Conservation (phyloP, 164 flowering plant species). For the Vitis rupestris region DNA sequence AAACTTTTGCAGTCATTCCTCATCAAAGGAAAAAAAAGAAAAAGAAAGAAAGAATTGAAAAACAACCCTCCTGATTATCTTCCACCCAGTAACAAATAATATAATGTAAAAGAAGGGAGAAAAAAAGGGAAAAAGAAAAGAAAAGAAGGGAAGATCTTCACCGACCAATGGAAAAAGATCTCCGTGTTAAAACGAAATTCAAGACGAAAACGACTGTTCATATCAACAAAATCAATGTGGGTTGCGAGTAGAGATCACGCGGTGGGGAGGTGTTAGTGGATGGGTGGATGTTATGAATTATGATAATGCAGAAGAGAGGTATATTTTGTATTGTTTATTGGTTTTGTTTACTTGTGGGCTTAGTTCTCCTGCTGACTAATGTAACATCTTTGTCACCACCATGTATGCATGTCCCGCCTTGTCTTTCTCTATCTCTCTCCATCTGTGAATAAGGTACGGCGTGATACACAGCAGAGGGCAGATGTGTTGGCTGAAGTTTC, state of each 20-base stretch:
- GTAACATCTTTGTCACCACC: conserved; percentile 24
- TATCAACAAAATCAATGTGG: conserved; percentile 22
- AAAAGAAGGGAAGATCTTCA: background rate
- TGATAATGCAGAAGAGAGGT: no score
- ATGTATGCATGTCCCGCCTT: background rate
- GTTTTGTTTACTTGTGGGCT: background rate
- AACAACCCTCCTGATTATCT: no score
- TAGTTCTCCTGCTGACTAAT: conserved; percentile 11
- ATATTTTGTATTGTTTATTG: background rate
- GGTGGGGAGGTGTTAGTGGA: conserved; percentile 1
- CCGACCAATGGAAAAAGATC: conserved; percentile 19
- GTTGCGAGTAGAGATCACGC: conserved; percentile 11
- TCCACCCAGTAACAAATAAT: no score
- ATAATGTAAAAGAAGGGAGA: no score
- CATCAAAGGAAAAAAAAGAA: no score
- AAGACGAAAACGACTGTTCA: conserved; percentile 46
- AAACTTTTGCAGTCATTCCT: no score
- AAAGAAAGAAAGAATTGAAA: no score
- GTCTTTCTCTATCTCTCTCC: background rate
- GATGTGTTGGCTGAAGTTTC: conserved; percentile 13
- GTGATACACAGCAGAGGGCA: background rate
- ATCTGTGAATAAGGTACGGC: conserved; percentile 12
- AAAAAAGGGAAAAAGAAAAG: background rate
- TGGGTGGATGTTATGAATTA: conserved; percentile 4
- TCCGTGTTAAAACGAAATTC: conserved; percentile 22